phyloP scores from a whole-genome alignment of 176 grass and related monocot genomes.

The Alloteropsis semialata region DNA sequence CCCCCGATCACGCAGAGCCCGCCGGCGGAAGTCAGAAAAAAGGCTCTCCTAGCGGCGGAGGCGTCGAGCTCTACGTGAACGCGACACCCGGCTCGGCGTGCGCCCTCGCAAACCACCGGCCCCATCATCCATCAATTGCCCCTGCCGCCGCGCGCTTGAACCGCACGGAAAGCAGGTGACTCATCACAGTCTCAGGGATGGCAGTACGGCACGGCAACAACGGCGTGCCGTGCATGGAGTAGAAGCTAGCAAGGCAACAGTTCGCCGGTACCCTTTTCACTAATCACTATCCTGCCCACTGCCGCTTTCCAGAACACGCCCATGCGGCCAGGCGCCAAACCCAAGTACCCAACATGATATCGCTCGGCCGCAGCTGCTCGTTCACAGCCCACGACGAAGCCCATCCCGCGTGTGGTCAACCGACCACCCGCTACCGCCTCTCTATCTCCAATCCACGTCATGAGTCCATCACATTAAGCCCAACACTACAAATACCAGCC shows the following conservation, averaged over 20 bases:
- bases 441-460: not conserved
- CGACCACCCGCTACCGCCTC: not conserved
- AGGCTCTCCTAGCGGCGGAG: not conserved
- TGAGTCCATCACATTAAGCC: not conserved
- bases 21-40: no score
- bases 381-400: not conserved
- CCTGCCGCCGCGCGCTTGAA: not conserved
- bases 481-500: slow-evolving; percentile 10
- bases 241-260: no score
- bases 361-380: not conserved
- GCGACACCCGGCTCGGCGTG: not conserved
- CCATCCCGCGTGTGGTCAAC: slow-evolving; percentile 24
- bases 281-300: no score
- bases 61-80: not conserved
- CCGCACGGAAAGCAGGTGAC: not conserved
- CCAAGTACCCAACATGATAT: not conserved
- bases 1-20: not conserved
- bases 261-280: no score
- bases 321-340: no score
- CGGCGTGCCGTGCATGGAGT: no score
- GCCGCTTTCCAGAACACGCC: not conserved
- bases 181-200: no score
- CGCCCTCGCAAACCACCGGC: not conserved
- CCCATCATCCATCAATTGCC: not conserved
- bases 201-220: no score